Evolutionary conservation across 2,329 filamentous ascomycete species (phyloP).

Genomic region (Cladorrhinum sp.): DNA sequence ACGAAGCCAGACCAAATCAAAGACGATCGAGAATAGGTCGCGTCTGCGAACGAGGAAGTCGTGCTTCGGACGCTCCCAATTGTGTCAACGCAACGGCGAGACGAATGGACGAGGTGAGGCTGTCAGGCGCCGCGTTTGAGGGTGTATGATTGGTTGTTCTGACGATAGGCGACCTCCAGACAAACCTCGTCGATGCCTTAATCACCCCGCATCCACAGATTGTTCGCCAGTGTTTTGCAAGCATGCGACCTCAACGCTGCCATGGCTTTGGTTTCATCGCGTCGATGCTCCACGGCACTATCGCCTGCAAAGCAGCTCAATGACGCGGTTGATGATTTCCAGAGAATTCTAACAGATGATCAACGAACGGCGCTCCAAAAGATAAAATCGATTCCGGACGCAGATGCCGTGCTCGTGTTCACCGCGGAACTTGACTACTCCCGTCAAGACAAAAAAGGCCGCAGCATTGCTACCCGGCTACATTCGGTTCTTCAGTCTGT

Average conservation of each 20-base stretch:
- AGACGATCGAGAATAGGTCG: no score
- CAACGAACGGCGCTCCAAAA: slow-evolving; percentile 14
- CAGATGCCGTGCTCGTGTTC: slow-evolving; percentile 33
- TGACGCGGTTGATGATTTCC: slow-evolving; percentile 6
- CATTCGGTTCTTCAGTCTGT: slow-evolving; percentile 35
- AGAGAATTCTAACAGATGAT: slow-evolving; percentile 2
- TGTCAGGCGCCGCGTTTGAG: no score
- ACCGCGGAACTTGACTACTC: slow-evolving; percentile 35
- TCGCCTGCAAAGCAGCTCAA: background rate
- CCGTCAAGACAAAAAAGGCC: slow-evolving; percentile 25
- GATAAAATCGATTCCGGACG: slow-evolving; percentile 26
- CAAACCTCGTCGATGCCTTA: no score
- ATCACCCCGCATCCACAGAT: no score
- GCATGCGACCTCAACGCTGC: slow-evolving; percentile 1
- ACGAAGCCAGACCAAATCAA: no score
- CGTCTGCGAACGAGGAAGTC: no score
- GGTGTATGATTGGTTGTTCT: no score
- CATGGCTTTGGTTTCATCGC: background rate
- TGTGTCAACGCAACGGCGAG: no score
- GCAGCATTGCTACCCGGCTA: slow-evolving; percentile 31
- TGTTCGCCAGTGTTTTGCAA: no score
- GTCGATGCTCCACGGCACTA: background rate
- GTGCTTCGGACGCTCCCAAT: no score
- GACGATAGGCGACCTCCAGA: no score
- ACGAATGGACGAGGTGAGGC: no score